Evolutionary conservation across 169 alveolate species (phyloP), one percentile per base, ranked within the genome.

Genomic region (Fabrea salina): DNA sequence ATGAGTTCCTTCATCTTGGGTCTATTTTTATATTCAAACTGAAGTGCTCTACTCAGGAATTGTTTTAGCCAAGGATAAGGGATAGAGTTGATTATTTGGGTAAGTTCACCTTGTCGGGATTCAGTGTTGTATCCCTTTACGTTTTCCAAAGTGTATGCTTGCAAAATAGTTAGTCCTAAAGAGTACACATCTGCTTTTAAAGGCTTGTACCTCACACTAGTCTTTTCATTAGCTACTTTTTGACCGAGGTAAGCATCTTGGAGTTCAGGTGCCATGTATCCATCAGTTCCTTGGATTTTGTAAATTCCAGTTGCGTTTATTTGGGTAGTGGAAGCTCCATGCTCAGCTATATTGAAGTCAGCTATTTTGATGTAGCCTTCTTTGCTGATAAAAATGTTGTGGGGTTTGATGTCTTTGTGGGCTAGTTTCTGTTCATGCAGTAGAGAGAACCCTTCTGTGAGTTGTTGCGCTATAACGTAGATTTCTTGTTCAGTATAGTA

Each of bases 361-460:
- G 86, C 85, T 37, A 83, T 33, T 64, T 76, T 77, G 33, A 83
- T 44, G 51, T 78, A 79, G 0, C 85, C 85, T 25, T 72, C 7
- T 78, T 83, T 58, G 39, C 56, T 80, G 3, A 83, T 70, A 51
- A 78, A 83, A 51, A 84, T 75, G 68, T 84, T 84, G 32, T 80
- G 84, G 11, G 90, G 86, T 75, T 84, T 84, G 30, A 84, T 74
- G 75, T 84, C 90, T 67, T 86, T 53, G 50, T 84, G 90, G 37
- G 72, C 68, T 51, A 72, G 47, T 1, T 32, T 51, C 13, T 44
- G 25, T 16, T 22, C n/a, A 1, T 68, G 78, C 4, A 68, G 44
- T 0, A 19, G 1, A 68, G 3, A 8, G 1, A 68, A 1, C 7
- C 7, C 27, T 43, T 68, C 66, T 43, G 30, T 39, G 13, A 61